Conservation (phyloP, 768 basidiomycete genomes). For the Rhodosporidiobolus sp. region DNA sequence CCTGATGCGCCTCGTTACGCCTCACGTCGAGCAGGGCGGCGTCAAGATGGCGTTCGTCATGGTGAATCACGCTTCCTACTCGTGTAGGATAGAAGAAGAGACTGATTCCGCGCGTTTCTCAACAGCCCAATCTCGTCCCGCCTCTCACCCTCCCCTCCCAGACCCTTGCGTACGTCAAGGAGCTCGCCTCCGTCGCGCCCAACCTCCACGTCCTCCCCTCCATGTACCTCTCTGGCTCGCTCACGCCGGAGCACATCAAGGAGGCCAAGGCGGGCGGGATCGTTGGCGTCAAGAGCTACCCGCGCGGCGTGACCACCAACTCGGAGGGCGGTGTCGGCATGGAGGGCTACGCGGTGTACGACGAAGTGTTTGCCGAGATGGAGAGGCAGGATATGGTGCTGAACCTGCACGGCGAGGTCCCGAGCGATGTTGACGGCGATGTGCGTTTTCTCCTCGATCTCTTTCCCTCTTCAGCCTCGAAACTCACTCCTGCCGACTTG, state of each 20-base stretch:
- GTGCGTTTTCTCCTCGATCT: constrained; percentile 44
- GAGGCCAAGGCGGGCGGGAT: constrained; percentile 84
- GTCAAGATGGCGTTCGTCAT: constrained; percentile 93
- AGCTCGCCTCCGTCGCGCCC: constrained; percentile 71
- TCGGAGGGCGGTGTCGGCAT: constrained; percentile 78
- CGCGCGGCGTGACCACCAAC: constrained; percentile 94
- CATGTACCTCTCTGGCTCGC: constrained; percentile 83
- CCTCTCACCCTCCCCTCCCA: constrained; percentile 46
- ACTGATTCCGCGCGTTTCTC: neutral
- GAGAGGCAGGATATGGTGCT: constrained; percentile 88
- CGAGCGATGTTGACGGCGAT: constrained; percentile 66
- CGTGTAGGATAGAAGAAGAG: too few species aligned
- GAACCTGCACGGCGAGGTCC: constrained; percentile 95
- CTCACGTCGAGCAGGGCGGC: constrained; percentile 85
- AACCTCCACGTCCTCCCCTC: constrained; percentile 88
- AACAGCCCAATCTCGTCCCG: constrained; percentile 66
- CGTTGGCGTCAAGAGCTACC: constrained; percentile 90
- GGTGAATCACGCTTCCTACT: constrained; percentile 58
- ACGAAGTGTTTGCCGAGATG: constrained; percentile 90
- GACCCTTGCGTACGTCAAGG: constrained; percentile 73
- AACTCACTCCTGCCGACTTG: neutral
- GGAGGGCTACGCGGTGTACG: constrained; percentile 89
- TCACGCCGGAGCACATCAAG: constrained; percentile 84
- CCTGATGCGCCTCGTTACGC: constrained; percentile 75
- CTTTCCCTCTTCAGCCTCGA: neutral